Conservation (phyloP, 2,329 filamentous ascomycete genomes). For the Aspergillus sp. region DNA sequence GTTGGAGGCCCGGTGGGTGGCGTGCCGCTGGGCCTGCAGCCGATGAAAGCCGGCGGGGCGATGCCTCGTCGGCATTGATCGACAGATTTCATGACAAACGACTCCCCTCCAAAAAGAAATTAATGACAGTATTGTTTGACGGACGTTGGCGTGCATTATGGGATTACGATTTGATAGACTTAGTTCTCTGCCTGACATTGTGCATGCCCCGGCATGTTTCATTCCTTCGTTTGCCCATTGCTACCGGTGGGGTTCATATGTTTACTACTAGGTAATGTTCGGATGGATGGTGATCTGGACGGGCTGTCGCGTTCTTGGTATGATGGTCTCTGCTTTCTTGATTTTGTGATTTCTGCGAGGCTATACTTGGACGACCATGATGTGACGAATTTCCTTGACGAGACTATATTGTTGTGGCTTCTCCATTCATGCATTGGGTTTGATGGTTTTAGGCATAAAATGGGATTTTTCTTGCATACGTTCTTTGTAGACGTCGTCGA, state of each 20-base stretch:
- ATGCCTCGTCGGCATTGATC: constrained; percentile 38
- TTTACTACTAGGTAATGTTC: neutral
- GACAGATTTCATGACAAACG: neutral
- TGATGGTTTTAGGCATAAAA: constrained; percentile 12
- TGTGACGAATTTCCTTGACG: constrained; percentile 34
- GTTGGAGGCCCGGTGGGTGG: constrained; percentile 47
- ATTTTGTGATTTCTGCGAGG: constrained; percentile 15
- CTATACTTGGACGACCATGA: constrained; percentile 34
- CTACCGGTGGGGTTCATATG: neutral
- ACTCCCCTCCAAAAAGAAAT: neutral
- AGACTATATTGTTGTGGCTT: constrained; percentile 20
- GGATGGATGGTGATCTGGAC: neutral
- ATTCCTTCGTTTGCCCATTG: neutral
- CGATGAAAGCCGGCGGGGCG: constrained; percentile 43
- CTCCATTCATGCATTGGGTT: constrained; percentile 13
- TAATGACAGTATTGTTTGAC: neutral
- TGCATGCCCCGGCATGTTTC: neutral
- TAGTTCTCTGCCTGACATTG: neutral
- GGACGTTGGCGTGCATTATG: constrained; percentile 14
- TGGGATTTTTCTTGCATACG: neutral
- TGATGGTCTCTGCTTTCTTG: constrained; percentile 9
- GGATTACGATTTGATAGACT: constrained; percentile 16
- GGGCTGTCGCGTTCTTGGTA: constrained; percentile 14
- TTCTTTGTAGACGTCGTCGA: neutral
- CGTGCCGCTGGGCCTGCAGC: constrained; percentile 38